Conservation (phyloP, 1,284 basidiomycete genomes). For the Rhodotorula sp. region DNA sequence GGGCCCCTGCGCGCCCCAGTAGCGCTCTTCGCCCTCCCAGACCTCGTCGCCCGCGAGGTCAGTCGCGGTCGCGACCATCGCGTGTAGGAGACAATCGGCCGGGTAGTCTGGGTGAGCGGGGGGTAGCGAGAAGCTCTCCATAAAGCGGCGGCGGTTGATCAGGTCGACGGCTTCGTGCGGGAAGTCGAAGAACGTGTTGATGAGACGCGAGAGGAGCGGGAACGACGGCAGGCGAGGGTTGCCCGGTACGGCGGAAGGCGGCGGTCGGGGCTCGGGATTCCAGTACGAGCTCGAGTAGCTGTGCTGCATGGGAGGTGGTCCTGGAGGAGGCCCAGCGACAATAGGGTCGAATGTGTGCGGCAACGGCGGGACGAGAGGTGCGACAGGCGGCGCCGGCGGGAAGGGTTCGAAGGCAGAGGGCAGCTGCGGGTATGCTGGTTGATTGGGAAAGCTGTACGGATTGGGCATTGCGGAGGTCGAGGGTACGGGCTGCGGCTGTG, state of each 20-base stretch:
- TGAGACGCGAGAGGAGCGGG: slow-evolving; percentile 25
- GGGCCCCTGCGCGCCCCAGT: slow-evolving; percentile 11
- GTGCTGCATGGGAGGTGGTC: background rate
- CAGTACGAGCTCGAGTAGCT: background rate
- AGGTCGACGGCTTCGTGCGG: slow-evolving; percentile 49
- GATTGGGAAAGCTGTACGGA: background rate
- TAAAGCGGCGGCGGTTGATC: slow-evolving; percentile 64
- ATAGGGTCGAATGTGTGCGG: too few relatives aligned
- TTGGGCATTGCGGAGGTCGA: background rate
- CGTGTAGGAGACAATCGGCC: slow-evolving; percentile 78
- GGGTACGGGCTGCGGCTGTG: background rate
- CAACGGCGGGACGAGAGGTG: background rate
- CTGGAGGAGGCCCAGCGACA: too few relatives aligned
- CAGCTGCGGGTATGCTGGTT: background rate
- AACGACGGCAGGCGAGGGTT: slow-evolving; percentile 9
- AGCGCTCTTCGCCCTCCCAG: slow-evolving; percentile 30
- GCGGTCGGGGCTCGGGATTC: background rate
- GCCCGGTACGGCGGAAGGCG: background rate
- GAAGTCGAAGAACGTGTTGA: slow-evolving; percentile 38
- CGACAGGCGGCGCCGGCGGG: background rate
- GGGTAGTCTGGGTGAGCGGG: slow-evolving; percentile 75
- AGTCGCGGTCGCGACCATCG: slow-evolving; percentile 80
- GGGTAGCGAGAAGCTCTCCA: slow-evolving; percentile 68
- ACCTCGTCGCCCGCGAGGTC: slow-evolving; percentile 68
- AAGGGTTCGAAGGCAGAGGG: background rate